Percentiles rank a stretch among this genome's conserved stretches.
Evolutionary conservation across 192 early-diverging fungal genomes (phyloP).

Genomic region (Geranomyces michiganensis): DNA sequence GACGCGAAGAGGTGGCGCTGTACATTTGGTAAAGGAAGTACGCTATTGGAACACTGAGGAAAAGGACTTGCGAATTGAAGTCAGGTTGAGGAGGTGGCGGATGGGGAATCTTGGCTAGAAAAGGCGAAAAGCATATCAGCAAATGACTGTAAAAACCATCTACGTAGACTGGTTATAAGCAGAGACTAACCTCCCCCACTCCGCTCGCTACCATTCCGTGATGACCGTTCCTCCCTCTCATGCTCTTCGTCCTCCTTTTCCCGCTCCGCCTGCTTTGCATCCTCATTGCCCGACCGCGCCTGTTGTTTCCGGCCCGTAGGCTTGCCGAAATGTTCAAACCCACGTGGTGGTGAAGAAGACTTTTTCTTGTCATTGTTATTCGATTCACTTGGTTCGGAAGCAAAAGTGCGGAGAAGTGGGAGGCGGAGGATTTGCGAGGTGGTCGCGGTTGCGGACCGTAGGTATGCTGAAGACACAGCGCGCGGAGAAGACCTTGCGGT

Average conservation of each 20-base stretch:
- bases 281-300: neutral
- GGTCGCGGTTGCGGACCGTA: too few species aligned
- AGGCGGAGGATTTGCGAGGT: too few species aligned
- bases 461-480: too few species aligned
- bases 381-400: too few species aligned
- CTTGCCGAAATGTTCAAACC: constrained; percentile 20
- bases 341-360: constrained; percentile 4
- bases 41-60: constrained; percentile 35
- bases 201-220: neutral
- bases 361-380: too few species aligned
- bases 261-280: constrained; percentile 4
- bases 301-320: neutral
- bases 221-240: neutral
- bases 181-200: neutral
- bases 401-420: too few species aligned
- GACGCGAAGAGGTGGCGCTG: neutral
- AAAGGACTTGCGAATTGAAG: constrained; percentile 35
- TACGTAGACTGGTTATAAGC: too few species aligned
- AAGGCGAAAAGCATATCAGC: neutral
- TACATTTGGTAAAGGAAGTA: constrained; percentile 38
- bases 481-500: too few species aligned
- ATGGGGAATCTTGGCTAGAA: constrained; percentile 1
- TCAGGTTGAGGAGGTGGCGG: constrained; percentile 20
- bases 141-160: neutral
- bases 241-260: constrained; percentile 8